phyloP scores from a whole-genome alignment of 108 stramenopile genomes.

The Mediolabrus comicus region DNA sequence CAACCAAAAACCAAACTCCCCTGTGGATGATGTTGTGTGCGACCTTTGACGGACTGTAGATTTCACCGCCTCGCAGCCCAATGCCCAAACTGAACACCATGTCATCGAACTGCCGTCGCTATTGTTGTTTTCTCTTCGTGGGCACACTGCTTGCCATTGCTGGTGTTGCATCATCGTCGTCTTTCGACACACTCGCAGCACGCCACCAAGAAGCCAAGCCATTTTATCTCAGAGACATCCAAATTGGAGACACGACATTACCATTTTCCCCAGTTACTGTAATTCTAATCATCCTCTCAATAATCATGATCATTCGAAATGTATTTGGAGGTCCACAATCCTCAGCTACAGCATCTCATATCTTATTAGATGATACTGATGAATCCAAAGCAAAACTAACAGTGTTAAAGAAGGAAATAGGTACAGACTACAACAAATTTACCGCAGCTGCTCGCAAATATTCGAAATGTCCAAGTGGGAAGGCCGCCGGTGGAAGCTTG shows the following conservation, averaged over 20 bases:
- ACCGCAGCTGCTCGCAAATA: conserved; percentile 47
- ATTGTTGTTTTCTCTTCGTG: neutral
- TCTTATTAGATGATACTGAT: conserved; percentile 55
- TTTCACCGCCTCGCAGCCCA: too few relatives aligned
- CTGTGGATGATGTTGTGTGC: too few relatives aligned
- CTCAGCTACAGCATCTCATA: conserved; percentile 67
- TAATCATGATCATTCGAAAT: conserved; percentile 8
- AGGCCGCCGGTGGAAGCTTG: conserved; percentile 47
- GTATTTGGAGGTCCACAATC: conserved; percentile 3
- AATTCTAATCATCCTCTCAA: conserved; percentile 19
- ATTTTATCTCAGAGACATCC: conserved; percentile 38
- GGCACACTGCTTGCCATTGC: neutral
- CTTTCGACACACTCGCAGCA: neutral
- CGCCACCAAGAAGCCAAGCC: conserved; percentile 25
- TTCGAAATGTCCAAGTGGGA: conserved; percentile 64
- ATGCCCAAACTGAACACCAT: neutral
- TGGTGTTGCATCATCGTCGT: neutral
- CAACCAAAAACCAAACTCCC: too few relatives aligned
- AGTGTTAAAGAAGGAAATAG: conserved; percentile 50
- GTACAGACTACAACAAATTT: conserved; percentile 50
- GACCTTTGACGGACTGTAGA: too few relatives aligned
- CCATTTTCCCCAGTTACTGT: conserved; percentile 39
- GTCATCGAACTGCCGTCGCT: too few relatives aligned
- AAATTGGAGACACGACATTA: conserved; percentile 13
- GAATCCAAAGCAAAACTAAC: conserved; percentile 46